A percentile compares a stretch with the other conserved stretches of the same genome.
phyloP scores from a whole-genome alignment of 2,329 filamentous ascomycete genomes.

The Aschersonia sp. region DNA sequence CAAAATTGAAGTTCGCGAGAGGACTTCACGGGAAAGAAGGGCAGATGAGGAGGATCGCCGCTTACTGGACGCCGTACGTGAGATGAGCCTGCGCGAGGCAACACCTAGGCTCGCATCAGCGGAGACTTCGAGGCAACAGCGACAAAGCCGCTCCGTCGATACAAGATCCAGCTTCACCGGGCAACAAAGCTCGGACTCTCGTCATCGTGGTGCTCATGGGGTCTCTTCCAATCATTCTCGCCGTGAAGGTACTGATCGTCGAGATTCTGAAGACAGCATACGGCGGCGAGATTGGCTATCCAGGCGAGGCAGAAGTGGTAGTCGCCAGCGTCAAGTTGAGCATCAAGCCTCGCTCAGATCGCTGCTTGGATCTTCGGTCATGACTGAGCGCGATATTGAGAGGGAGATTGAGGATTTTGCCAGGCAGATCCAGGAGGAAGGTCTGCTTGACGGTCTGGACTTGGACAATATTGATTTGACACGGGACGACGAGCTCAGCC shows the following conservation, averaged over 20 bases:
- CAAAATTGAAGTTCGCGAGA: constrained; percentile 33
- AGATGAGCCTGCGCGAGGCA: constrained; percentile 58
- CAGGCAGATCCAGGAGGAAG: constrained; percentile 77
- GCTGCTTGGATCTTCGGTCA: constrained; percentile 65
- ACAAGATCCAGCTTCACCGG: constrained; percentile 16
- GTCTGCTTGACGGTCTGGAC: constrained; percentile 76
- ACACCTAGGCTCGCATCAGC: constrained; percentile 29
- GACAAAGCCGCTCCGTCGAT: constrained; percentile 20
- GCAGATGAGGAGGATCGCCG: constrained; percentile 53
- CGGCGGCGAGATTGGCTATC: constrained; percentile 16
- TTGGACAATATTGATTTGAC: constrained; percentile 71
- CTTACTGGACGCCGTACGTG: constrained; percentile 56
- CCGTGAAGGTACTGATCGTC: constrained; percentile 11
- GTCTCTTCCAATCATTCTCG: constrained; percentile 10
- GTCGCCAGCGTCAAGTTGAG: constrained; percentile 50
- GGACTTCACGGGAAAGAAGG: constrained; percentile 36
- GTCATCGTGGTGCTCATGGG: constrained; percentile 11
- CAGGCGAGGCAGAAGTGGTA: constrained; percentile 27
- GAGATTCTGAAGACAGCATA: constrained; percentile 20
- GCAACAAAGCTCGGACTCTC: constrained; percentile 15
- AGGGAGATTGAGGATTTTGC: constrained; percentile 84
- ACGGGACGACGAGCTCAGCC: constrained; percentile 81
- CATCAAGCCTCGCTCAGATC: constrained; percentile 84
- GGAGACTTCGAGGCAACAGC: constrained; percentile 14
- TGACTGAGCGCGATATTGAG: constrained; percentile 66